Conservation (phyloP, 805 yeast genomes). For the Wickerhamiella dianesei region DNA sequence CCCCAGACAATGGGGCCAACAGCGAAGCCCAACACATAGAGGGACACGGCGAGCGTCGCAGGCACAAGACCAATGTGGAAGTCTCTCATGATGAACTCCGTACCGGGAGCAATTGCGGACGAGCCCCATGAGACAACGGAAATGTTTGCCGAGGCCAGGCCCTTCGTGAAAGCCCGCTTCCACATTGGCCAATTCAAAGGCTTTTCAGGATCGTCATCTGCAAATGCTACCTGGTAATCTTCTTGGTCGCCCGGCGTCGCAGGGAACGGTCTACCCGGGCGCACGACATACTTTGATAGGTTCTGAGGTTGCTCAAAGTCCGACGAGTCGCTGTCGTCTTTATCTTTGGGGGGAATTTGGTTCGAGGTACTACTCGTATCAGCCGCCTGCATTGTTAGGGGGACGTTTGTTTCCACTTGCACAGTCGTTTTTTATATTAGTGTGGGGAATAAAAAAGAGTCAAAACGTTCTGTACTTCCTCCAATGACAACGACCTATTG, state of each 20-base stretch:
- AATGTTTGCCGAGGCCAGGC: constrained; percentile 27
- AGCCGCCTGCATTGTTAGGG: background rate
- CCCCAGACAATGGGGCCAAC: constrained; percentile 57
- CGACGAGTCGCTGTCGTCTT: background rate
- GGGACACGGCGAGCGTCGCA: constrained; percentile 40
- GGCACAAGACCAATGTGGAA: constrained; percentile 35
- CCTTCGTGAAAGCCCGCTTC: constrained; percentile 21
- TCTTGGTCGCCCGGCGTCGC: constrained; percentile 13
- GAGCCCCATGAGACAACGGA: constrained; percentile 30
- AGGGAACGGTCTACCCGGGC: constrained; percentile 16
- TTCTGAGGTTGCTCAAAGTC: constrained; percentile 7
- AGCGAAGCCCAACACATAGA: constrained; percentile 54
- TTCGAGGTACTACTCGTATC: background rate
- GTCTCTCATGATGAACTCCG: constrained; percentile 23
- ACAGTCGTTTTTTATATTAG: background rate
- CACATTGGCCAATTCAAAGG: constrained; percentile 41
- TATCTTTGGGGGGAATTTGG: background rate
- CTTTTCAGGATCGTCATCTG: constrained; percentile 38
- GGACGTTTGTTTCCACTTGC: background rate
- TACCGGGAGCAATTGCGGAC: constrained; percentile 33
- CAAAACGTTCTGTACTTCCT: background rate
- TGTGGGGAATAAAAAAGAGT: background rate
- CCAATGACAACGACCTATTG: background rate
- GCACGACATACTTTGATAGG: constrained; percentile 8
- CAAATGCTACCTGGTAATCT: constrained; percentile 17